Base-by-base conservation (phyloP, 2,329 filamentous ascomycete species). In the Davidsoniella virescens region DNA sequence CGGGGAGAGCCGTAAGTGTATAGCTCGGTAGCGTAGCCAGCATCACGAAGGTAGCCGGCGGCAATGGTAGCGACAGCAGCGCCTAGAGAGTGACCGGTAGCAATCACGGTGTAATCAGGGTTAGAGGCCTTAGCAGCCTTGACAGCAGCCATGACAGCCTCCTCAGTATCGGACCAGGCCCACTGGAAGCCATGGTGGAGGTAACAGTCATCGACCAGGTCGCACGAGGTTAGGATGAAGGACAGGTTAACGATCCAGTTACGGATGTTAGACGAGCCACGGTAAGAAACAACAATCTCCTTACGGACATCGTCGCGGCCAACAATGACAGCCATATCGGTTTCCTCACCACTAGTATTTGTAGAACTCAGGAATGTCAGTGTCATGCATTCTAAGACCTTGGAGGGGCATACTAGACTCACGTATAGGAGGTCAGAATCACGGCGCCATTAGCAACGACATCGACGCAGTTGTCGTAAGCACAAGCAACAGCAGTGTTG, bases 21-120 rank as follows among this genome's bases (percentile, higher is more conserved):
- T 41, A 84, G 57, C 14, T 60, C 53, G 47, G 68, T 62, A 1
- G 63, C 55, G 52, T 64, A 63, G 40, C 72, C 75, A 8, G 60
- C 58, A 5, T 61, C 60, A 44, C 78, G 71, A 17, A 83, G 63
- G 56, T 75, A 68, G 0, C 70, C 75, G 0, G 70, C 75, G 0
- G 70, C 80, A 4, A 86, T 60, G 5, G 72, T 76, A 38, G 73
- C 77, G 2, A 85, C 66, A 5, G 79, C 79, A 23, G 68, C 82
- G 44, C 82, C 82, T 3, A 86, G 73, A 8, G 77, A 82, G 66
- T 85, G 81, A 36, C 82, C 82, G 0, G 78, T 78, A n/a, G 71
- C 62, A 16, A 80, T 60, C 59, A 83, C 59, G 43, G 61, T 61
- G 65, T 72, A 81, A 44, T 53, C 55, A 1, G 78, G 75, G 63